A percentile compares a stretch with the other conserved stretches of the same genome.
Conservation (phyloP, 2,329 filamentous ascomycete genomes). For the Polytolypa hystricis region DNA sequence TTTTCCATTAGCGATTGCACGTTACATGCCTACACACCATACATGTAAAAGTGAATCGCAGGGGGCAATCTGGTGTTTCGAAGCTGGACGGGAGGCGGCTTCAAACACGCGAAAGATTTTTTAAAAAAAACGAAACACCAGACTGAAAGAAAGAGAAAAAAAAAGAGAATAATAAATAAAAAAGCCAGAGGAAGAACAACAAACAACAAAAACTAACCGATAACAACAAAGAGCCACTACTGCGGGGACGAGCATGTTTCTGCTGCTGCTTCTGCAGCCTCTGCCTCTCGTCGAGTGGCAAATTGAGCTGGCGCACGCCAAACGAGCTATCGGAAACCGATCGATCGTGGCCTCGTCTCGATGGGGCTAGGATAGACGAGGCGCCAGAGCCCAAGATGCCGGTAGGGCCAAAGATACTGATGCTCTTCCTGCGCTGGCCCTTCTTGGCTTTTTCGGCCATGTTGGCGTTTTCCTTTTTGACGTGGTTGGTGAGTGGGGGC, state of each 20-base stretch:
- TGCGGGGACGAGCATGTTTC: slow-evolving; percentile 6
- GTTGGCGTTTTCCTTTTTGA: slow-evolving; percentile 4
- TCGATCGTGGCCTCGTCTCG: slow-evolving; percentile 20
- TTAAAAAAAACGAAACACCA: neutral
- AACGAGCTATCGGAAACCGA: slow-evolving; percentile 28
- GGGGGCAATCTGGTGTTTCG: too few relatives aligned
- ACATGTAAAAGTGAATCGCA: too few relatives aligned
- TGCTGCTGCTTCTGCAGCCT: neutral
- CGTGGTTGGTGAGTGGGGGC: neutral
- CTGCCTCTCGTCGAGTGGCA: neutral
- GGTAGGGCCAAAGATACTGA: slow-evolving; percentile 20
- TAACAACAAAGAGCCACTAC: slow-evolving; percentile 9
- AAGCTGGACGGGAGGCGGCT: too few relatives aligned
- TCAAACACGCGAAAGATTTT: too few relatives aligned
- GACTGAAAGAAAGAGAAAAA: neutral
- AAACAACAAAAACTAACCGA: slow-evolving; percentile 4
- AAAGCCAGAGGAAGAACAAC: neutral
- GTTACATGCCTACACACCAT: too few relatives aligned
- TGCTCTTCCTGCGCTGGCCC: slow-evolving; percentile 23
- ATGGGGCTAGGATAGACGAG: slow-evolving; percentile 2
- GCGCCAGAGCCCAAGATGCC: slow-evolving; percentile 8
- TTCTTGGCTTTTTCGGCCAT: slow-evolving; percentile 15
- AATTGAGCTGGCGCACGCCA: slow-evolving; percentile 8
- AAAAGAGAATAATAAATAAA: neutral
- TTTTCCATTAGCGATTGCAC: too few relatives aligned